Evolutionary conservation across 352 stramenopile genomes (phyloP).

Genomic region (Poterioochromonas sp.): DNA sequence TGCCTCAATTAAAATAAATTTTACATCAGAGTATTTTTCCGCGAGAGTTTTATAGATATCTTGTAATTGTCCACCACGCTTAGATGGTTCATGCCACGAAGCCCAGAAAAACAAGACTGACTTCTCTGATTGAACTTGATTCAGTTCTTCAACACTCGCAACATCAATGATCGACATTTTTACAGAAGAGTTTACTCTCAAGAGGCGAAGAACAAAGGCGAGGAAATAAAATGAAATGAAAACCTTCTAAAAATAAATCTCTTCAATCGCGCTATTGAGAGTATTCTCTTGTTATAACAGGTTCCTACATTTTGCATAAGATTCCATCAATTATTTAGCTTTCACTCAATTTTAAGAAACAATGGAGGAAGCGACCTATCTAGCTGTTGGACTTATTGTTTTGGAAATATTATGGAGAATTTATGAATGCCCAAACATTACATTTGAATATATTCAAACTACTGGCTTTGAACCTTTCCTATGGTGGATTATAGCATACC

Average conservation of each 20-base stretch:
- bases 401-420: neutral
- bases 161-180: neutral
- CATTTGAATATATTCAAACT: neutral
- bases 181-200: no score
- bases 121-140: neutral
- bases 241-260: no score
- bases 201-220: no score
- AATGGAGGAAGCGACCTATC: neutral
- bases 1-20: slow-evolving; percentile 17
- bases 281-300: no score
- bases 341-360: no score
- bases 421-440: neutral
- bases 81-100: slow-evolving; percentile 28
- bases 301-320: no score
- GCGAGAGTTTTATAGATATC: neutral
- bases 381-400: neutral
- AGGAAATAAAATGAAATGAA: no score
- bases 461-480: neutral
- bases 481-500: neutral
- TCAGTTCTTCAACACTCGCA: neutral
- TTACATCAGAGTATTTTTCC: slow-evolving; percentile 4
- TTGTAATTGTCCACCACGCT: slow-evolving; percentile 24
- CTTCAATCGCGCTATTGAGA: no score
- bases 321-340: no score
- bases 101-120: slow-evolving; percentile 37